Percentiles rank a stretch among this genome's conserved stretches.
These are phyloP conservation scores for Clavispora santaluciae DNA, from an alignment of 805 yeast species.

Conservation along the genomic window DNA sequence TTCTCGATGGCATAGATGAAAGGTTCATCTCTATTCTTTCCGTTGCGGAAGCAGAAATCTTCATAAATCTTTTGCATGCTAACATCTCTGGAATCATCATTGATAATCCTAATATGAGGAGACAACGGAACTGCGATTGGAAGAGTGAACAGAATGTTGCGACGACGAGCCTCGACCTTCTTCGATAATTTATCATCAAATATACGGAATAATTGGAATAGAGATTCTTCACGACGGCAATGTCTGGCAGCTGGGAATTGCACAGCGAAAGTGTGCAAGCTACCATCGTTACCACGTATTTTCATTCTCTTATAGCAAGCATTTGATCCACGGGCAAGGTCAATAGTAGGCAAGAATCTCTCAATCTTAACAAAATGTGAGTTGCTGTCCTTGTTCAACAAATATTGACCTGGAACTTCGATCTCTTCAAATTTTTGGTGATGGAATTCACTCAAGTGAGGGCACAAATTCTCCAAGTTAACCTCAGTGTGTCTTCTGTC, in stretches of 20 bases:
- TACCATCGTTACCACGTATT: slow-evolving; percentile 91
- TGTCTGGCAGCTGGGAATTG: slow-evolving; percentile 98
- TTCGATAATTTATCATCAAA: slow-evolving; percentile 76
- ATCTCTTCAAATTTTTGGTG: slow-evolving; percentile 97
- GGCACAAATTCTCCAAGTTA: slow-evolving; percentile 84
- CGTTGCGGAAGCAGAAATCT: slow-evolving; percentile 68
- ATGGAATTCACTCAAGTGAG: slow-evolving; percentile 94
- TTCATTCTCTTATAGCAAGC: slow-evolving; percentile 85
- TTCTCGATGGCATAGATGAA: slow-evolving; percentile 80
- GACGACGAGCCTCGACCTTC: slow-evolving; percentile 82
- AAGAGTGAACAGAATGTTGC: slow-evolving; percentile 77
- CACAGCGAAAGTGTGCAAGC: slow-evolving; percentile 86
- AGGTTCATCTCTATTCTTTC: slow-evolving; percentile 83
- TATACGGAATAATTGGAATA: slow-evolving; percentile 85
- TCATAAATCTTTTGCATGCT: slow-evolving; percentile 85
- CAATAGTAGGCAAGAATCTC: slow-evolving; percentile 84
- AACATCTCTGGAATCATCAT: slow-evolving; percentile 72
- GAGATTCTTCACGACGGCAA: slow-evolving; percentile 92
- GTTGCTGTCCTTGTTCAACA: slow-evolving; percentile 82
- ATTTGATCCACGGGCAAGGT: slow-evolving; percentile 82
- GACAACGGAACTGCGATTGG: slow-evolving; percentile 93
- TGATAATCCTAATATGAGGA: slow-evolving; percentile 87
- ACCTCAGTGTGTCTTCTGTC: slow-evolving; percentile 79
- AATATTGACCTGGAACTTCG: slow-evolving; percentile 95
- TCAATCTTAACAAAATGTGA: slow-evolving; percentile 91